A percentile compares a stretch with the other conserved stretches of the same genome.
Evolutionary conservation across 208 protist genomes (phyloP).

Genomic region (Trypanosoma melophagium): DNA sequence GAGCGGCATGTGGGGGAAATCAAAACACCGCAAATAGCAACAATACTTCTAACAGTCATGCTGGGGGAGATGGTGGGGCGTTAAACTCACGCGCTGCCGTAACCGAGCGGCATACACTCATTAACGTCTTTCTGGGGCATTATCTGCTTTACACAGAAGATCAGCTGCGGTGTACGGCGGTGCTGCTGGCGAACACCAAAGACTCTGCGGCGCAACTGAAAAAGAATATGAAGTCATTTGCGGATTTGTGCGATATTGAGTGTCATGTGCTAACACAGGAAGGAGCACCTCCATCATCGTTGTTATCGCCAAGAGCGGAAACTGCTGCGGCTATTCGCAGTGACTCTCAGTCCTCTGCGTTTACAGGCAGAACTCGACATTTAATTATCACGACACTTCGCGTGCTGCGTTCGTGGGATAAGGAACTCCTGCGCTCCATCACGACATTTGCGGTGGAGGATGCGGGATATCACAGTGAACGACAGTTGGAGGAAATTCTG

Average conservation of each 20-base stretch:
- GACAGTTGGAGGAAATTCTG: constrained; percentile 24
- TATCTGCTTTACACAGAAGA: constrained; percentile 38
- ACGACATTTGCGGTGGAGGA: constrained; percentile 26
- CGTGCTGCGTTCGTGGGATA: constrained; percentile 20
- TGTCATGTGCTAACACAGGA: constrained; percentile 8
- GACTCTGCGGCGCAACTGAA: constrained; percentile 23
- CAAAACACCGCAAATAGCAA: background rate
- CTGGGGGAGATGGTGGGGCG: constrained; percentile 35
- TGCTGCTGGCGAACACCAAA: constrained; percentile 37
- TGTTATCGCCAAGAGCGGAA: background rate
- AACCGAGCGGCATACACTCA: constrained; percentile 43
- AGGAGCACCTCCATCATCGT: background rate
- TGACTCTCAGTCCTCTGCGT: background rate
- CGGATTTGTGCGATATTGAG: constrained; percentile 12
- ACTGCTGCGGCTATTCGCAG: constrained; percentile 12
- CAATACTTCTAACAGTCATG: constrained; percentile 24
- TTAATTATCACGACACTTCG: constrained; percentile 26
- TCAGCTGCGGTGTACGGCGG: constrained; percentile 24
- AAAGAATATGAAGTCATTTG: constrained; percentile 17
- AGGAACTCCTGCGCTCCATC: constrained; percentile 13
- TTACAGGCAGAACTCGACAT: background rate
- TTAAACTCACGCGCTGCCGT: constrained; percentile 24
- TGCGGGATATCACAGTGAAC: constrained; percentile 4
- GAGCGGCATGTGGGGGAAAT: constrained; percentile 34
- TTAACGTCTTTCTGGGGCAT: constrained; percentile 56